These are phyloP conservation scores for Colletotrichum nymphaeae DNA, from an alignment of 2,329 filamentous ascomycete species.

Conservation along the genomic window DNA sequence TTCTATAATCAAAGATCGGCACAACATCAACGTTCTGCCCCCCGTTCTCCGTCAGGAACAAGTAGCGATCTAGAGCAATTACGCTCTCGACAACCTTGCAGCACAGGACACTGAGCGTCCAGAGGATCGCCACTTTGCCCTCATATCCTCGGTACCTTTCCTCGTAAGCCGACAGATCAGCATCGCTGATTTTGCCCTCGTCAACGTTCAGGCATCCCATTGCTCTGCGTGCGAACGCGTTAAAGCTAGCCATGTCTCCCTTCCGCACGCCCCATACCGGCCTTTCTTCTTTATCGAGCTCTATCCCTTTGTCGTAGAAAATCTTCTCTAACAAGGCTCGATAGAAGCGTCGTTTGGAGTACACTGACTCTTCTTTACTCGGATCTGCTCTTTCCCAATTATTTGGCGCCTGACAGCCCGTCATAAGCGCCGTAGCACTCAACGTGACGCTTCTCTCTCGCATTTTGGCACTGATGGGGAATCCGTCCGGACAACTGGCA, in stretches of 20 bases:
- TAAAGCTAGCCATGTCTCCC: constrained; percentile 41
- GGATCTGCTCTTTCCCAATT: constrained; percentile 44
- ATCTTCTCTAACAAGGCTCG: constrained; percentile 43
- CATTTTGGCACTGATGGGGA: constrained; percentile 50
- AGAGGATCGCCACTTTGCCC: constrained; percentile 44
- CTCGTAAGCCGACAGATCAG: constrained; percentile 42
- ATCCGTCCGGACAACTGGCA: constrained; percentile 49
- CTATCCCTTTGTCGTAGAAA: constrained; percentile 41
- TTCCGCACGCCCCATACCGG: constrained; percentile 46
- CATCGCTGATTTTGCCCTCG: constrained; percentile 24
- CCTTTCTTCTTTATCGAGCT: constrained; percentile 25
- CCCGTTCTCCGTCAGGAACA: constrained; percentile 42
- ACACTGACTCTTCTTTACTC: constrained; percentile 36
- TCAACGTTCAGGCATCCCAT: constrained; percentile 40
- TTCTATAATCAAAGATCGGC: constrained; percentile 11
- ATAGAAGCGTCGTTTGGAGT: constrained; percentile 42
- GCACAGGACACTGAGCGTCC: constrained; percentile 46
- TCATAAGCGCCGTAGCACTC: constrained; percentile 47
- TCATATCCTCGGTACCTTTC: constrained; percentile 38
- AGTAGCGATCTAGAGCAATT: constrained; percentile 46
- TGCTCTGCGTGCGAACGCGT: constrained; percentile 41
- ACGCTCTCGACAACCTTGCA: constrained; percentile 47
- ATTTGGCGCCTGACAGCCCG: constrained; percentile 46
- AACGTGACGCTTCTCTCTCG: constrained; percentile 38
- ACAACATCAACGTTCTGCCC: constrained; percentile 40